phyloP scores from a whole-genome alignment of 495 filamentous ascomycete species.

The Xylaria castorea region DNA sequence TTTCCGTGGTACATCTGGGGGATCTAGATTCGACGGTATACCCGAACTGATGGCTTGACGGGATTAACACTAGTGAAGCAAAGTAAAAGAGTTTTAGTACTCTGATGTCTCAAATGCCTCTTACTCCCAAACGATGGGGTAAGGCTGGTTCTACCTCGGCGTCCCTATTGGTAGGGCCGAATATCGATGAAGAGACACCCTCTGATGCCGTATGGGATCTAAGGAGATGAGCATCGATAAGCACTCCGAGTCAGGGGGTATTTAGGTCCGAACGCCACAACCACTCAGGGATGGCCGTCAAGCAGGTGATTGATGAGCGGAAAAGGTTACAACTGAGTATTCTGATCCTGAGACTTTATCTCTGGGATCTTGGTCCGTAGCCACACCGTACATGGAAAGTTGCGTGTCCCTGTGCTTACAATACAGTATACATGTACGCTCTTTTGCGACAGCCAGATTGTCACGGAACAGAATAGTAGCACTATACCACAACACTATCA shows the following conservation, averaged over 20 bases:
- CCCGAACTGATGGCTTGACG: background rate
- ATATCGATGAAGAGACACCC: background rate
- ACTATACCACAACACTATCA: no score
- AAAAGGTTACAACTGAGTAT: background rate
- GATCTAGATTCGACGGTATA: background rate
- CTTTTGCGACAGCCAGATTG: background rate
- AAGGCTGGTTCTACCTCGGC: background rate
- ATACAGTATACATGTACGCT: background rate
- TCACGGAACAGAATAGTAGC: no score
- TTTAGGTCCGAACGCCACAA: slow-evolving; percentile 1
- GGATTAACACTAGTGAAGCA: background rate
- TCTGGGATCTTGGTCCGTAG: background rate
- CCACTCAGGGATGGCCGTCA: background rate
- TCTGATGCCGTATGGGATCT: background rate
- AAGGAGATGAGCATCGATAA: background rate
- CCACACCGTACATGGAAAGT: background rate
- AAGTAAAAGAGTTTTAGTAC: background rate
- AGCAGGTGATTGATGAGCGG: background rate
- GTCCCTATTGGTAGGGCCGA: background rate
- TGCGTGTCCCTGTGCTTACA: background rate
- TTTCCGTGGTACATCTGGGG: background rate
- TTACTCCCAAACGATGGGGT: background rate
- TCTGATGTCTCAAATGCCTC: background rate
- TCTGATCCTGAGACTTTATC: background rate
- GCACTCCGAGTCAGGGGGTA: background rate